Evolutionary conservation across 1,284 basidiomycete genomes (phyloP).

Genomic region (Anthracocystis walkeri): DNA sequence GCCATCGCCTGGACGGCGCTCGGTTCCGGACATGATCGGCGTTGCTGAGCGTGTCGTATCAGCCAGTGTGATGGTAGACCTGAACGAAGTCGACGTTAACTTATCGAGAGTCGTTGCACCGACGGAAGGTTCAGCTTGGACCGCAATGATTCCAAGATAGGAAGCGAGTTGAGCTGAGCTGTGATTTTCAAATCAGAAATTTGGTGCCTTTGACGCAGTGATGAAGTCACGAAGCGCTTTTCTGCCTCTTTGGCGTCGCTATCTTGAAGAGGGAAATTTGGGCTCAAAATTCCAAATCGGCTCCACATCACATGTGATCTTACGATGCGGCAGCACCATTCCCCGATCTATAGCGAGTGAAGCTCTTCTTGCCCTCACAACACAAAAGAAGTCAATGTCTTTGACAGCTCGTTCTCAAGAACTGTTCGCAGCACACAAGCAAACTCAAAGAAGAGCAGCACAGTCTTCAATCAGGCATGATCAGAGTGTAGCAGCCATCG

Average conservation of each 20-base stretch:
- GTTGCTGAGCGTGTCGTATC: no score
- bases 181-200: not conserved
- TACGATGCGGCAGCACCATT: no score
- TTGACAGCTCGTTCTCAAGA: no score
- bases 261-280: not conserved
- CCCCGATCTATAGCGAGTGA: no score
- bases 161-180: conserved; percentile 4
- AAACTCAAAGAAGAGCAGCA: no score
- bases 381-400: no score
- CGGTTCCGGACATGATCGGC: conserved; percentile 21
- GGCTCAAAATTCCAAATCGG: conserved; percentile 4
- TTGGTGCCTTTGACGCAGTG: not conserved
- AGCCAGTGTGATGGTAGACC: not conserved
- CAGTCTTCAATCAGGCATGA: not conserved
- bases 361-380: no score
- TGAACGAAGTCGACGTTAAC: no score
- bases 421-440: no score
- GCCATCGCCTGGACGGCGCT: conserved; percentile 12
- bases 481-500: not conserved
- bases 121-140: not conserved
- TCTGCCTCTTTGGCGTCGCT: not conserved
- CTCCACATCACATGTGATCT: conserved; percentile 15
- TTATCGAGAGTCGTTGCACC: not conserved
- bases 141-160: not conserved
- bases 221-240: conserved; percentile 2